These are phyloP conservation scores for Linderniella brevidens DNA, from an alignment of 257 asterid genomes.

Conservation along the genomic window DNA sequence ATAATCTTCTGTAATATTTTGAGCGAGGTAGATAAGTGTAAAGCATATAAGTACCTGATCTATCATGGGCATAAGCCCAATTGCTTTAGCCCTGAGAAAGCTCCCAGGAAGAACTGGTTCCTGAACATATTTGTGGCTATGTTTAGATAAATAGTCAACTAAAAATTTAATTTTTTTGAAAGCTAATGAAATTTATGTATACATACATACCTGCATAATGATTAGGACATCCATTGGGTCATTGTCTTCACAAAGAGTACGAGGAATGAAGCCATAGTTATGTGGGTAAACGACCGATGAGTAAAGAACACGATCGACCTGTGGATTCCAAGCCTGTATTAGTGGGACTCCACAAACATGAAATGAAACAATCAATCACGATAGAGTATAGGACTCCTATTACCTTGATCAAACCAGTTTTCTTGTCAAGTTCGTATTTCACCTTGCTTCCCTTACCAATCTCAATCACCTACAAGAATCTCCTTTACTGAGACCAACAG, in stretches of 20 bases:
- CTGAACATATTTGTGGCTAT: conserved; percentile 21
- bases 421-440: conserved; percentile 93
- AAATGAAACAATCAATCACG: conserved; percentile 5
- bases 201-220: conserved; percentile 71
- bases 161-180: background rate
- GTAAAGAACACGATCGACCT: conserved; percentile 96
- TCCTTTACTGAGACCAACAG: conserved; percentile 3
- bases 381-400: background rate
- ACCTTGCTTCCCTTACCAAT: conserved; percentile 92
- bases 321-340: conserved; percentile 12
- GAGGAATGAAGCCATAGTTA: conserved; percentile 96
- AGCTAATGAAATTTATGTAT: background rate
- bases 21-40: background rate
- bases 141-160: background rate
- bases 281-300: conserved; percentile 98
- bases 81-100: conserved; percentile 94
- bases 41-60: conserved; percentile 46
- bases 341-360: conserved; percentile 4
- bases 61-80: conserved; percentile 98
- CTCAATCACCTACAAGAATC: conserved; percentile 66
- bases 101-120: conserved; percentile 93
- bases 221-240: conserved; percentile 95
- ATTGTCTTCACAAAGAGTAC: conserved; percentile 84
- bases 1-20: background rate
- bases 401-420: conserved; percentile 94